Percentiles rank a stretch among this genome's conserved stretches.
Evolutionary conservation across 2,329 filamentous ascomycete genomes (phyloP).

Genomic region (Ascochyta koolunga): DNA sequence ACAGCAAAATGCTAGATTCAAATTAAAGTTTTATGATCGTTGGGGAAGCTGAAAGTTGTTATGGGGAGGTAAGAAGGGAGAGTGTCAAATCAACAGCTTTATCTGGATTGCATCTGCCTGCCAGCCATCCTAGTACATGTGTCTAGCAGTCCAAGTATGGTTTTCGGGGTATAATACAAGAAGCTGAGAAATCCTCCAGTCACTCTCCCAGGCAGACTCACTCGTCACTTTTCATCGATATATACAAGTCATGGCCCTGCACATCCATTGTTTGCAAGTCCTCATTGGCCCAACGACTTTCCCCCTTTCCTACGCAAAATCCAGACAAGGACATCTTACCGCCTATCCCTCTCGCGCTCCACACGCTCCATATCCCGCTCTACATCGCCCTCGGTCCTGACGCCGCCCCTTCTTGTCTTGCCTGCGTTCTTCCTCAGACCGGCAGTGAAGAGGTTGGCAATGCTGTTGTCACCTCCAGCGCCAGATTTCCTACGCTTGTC

Average conservation of each 20-base stretch:
- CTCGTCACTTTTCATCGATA: too few relatives aligned
- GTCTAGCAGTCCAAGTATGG: background rate
- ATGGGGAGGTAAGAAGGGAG: background rate
- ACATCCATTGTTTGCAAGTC: too few relatives aligned
- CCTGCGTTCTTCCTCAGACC: conserved; percentile 41
- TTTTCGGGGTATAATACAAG: conserved; percentile 15
- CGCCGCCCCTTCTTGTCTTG: conserved; percentile 37
- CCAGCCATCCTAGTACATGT: background rate
- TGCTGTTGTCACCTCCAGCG: conserved; percentile 29
- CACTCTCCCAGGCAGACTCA: background rate
- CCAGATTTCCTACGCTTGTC: conserved; percentile 40
- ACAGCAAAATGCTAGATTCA: too few relatives aligned
- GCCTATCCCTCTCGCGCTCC: conserved; percentile 39
- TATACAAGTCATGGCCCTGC: too few relatives aligned
- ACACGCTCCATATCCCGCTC: conserved; percentile 41
- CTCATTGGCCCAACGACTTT: background rate
- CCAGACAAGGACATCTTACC: conserved; percentile 11
- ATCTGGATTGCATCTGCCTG: background rate
- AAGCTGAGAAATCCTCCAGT: conserved; percentile 4
- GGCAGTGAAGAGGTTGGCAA: conserved; percentile 38
- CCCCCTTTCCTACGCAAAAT: background rate
- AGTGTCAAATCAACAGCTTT: background rate
- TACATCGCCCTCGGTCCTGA: conserved; percentile 41
- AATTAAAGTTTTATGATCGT: too few relatives aligned
- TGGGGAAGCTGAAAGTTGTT: background rate